Evolutionary conservation across 306 rosid species (phyloP).

Genomic region (Pyrus bretschneideri): DNA sequence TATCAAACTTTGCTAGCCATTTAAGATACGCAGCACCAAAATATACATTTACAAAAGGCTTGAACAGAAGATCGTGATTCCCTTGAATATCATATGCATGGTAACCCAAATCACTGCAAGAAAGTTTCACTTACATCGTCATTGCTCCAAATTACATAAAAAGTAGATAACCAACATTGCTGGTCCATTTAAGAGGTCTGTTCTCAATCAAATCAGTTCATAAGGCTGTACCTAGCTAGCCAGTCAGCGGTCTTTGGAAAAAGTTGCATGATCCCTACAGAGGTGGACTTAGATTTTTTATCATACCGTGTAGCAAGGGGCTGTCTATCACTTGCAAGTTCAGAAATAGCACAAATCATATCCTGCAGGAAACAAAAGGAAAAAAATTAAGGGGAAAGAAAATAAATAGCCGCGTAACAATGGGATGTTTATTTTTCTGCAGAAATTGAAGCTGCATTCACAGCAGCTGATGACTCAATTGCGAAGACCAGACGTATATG

Average conservation of each 20-base stretch:
- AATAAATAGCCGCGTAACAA: background rate
- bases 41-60: conserved; percentile 62
- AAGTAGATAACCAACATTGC: background rate
- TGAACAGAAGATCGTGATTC: conserved; percentile 34
- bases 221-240: conserved; percentile 52
- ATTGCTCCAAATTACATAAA: conserved; percentile 9
- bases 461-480: background rate
- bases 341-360: conserved; percentile 77
- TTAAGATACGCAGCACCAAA: conserved; percentile 77
- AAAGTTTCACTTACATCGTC: conserved; percentile 24
- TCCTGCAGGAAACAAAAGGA: conserved; percentile 36
- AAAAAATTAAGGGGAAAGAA: background rate
- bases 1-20: conserved; percentile 56
- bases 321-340: conserved; percentile 82
- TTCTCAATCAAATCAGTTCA: conserved; percentile 6
- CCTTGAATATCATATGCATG: conserved; percentile 32
- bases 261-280: conserved; percentile 73
- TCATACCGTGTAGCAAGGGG: conserved; percentile 38
- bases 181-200: background rate
- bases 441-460: background rate
- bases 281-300: conserved; percentile 42
- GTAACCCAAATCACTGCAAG: conserved; percentile 59
- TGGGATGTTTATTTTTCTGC: background rate
- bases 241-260: conserved; percentile 41
- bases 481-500: background rate